A percentile compares a stretch with the other conserved stretches of the same genome.
Conservation (phyloP, 495 filamentous ascomycete genomes). For the Penicillium tannophilum region DNA sequence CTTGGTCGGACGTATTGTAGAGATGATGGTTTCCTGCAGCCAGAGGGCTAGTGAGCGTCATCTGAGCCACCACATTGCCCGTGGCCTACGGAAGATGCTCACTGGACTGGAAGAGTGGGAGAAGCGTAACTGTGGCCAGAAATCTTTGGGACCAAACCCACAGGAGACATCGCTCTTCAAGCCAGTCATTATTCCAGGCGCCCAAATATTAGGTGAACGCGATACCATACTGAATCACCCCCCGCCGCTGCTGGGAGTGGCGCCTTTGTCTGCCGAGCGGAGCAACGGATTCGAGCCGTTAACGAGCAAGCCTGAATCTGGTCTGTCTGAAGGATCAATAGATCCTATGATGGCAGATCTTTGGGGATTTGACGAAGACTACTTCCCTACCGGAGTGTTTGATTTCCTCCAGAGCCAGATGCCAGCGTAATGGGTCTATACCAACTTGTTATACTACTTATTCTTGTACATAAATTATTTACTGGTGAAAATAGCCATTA, state of each 20-base stretch:
- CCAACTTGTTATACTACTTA: constrained; percentile 1
- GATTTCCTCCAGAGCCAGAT: constrained; percentile 54
- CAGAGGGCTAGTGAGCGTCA: constrained; percentile 54
- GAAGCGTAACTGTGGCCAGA: constrained; percentile 35
- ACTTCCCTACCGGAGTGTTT: constrained; percentile 52
- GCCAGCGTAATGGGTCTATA: constrained; percentile 32
- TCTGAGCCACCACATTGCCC: constrained; percentile 55
- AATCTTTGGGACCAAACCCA: constrained; percentile 18
- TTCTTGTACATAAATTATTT: constrained; percentile 13
- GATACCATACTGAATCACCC: constrained; percentile 47
- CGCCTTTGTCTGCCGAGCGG: constrained; percentile 48
- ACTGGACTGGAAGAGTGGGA: constrained; percentile 51
- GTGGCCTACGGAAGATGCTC: constrained; percentile 56
- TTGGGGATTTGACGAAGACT: constrained; percentile 53
- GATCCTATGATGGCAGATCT: constrained; percentile 53
- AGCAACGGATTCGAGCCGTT: constrained; percentile 37
- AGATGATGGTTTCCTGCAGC: constrained; percentile 51
- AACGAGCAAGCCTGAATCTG: constrained; percentile 33
- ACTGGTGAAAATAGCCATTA: background rate
- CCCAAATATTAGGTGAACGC: constrained; percentile 43
- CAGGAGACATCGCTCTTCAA: constrained; percentile 44
- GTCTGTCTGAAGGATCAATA: constrained; percentile 47
- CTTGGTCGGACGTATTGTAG: constrained; percentile 47
- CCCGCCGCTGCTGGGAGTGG: constrained; percentile 44
- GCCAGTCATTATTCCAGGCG: constrained; percentile 40